Evolutionary conservation across 495 filamentous ascomycete species (phyloP).

Genomic region (Articulospora tetracladia): DNA sequence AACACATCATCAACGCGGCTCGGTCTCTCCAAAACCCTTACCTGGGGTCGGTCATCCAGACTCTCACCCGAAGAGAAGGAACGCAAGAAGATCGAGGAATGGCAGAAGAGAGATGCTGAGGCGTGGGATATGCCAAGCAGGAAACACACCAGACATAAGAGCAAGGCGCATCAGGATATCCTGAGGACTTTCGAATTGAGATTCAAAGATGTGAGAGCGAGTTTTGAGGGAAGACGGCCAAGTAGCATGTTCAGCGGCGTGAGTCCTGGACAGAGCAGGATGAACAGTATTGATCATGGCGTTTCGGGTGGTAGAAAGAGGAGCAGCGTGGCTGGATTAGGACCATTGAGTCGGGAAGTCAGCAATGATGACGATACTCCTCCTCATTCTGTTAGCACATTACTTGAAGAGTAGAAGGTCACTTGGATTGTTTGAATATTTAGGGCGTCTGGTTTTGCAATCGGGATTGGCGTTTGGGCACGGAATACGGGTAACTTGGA

Average conservation of each 20-base stretch:
- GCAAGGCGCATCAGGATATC: constrained; percentile 12
- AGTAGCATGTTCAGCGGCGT: constrained; percentile 8
- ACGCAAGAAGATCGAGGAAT: constrained; percentile 9
- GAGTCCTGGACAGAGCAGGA: constrained; percentile 12
- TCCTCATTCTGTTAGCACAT: background rate
- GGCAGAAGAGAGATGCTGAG: constrained; percentile 12
- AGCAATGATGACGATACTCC: background rate
- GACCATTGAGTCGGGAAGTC: background rate
- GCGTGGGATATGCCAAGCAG: constrained; percentile 10
- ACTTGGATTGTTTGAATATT: no score
- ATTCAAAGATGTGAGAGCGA: background rate
- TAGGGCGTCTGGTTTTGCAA: no score
- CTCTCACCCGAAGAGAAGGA: background rate
- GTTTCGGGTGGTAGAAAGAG: background rate
- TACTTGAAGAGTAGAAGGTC: background rate
- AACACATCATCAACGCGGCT: background rate
- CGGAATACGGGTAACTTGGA: no score
- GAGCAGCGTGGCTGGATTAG: background rate
- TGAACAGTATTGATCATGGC: constrained; percentile 7
- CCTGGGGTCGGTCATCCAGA: background rate
- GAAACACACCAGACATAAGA: background rate
- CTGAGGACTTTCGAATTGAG: constrained; percentile 11
- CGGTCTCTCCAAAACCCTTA: constrained; percentile 1
- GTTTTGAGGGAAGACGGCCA: background rate
- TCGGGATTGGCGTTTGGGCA: no score